Evolutionary conservation across 495 filamentous ascomycete species (phyloP).

Genomic region (Wilcoxina mikolae): DNA sequence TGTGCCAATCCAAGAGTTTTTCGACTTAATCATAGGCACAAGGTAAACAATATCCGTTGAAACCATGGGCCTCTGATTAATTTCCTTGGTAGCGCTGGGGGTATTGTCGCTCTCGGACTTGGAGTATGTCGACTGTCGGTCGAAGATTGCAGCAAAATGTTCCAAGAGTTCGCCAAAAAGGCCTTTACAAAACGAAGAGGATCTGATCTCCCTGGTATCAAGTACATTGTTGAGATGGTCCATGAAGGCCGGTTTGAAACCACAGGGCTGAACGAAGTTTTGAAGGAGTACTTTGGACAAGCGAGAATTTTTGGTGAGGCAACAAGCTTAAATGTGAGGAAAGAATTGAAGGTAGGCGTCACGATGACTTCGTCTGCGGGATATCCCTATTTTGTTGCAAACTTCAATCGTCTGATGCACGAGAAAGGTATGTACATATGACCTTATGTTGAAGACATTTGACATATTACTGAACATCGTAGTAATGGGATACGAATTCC

Average conservation of each 20-base stretch:
- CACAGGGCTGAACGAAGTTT: constrained; percentile 17
- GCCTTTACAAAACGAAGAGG: constrained; percentile 18
- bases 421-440: neutral
- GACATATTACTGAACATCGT: neutral
- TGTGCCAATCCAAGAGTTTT: constrained; percentile 32
- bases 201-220: neutral
- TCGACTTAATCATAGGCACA: constrained; percentile 36
- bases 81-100: constrained; percentile 32
- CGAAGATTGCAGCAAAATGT: constrained; percentile 29
- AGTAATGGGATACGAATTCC: constrained; percentile 13
- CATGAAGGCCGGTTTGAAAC: constrained; percentile 30
- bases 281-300: constrained; percentile 21
- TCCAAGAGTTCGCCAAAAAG: constrained; percentile 26
- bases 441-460: neutral
- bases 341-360: neutral
- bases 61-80: neutral
- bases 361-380: neutral
- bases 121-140: constrained; percentile 31
- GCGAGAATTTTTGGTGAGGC: neutral
- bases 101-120: constrained; percentile 36
- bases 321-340: neutral
- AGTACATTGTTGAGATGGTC: constrained; percentile 14
- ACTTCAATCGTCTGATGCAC: neutral
- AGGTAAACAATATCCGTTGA: constrained; percentile 23
- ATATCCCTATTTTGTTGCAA: too few species aligned